Conservation (phyloP, 2,329 filamentous ascomycete genomes). For the Calonectria hawksworthii region DNA sequence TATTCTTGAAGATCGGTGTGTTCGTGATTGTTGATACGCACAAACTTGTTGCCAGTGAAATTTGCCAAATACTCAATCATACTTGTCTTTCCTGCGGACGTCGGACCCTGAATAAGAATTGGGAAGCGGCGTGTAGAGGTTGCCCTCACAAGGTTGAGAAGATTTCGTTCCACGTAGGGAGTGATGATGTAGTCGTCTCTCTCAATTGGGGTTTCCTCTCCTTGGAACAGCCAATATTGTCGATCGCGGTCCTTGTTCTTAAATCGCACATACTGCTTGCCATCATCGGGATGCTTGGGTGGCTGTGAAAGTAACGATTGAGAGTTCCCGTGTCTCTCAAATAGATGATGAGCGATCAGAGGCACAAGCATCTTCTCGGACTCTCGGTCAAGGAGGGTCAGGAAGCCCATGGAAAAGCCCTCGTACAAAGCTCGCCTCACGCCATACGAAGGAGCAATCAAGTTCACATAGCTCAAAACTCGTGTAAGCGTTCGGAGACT, state of each 20-base stretch:
- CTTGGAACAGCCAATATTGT: conserved; percentile 92
- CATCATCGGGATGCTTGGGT: conserved; percentile 83
- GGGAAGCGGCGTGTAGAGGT: conserved; percentile 94
- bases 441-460: conserved; percentile 87
- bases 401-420: conserved; percentile 97
- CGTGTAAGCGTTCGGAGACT: conserved; percentile 94
- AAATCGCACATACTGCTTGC: conserved; percentile 84
- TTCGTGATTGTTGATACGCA: conserved; percentile 99
- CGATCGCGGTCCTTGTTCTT: conserved; percentile 73
- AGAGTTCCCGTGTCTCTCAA: conserved; percentile 76
- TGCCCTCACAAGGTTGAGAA: conserved; percentile 93
- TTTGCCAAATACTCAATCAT: conserved; percentile 99
- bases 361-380: conserved; percentile 86
- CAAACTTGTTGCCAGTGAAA: conserved; percentile 95
- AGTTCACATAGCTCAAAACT: conserved; percentile 87
- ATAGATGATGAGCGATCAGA: conserved; percentile 84
- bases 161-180: conserved; percentile 92
- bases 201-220: conserved; percentile 72
- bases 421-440: conserved; percentile 90
- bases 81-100: conserved; percentile 97
- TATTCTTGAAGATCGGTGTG: conserved; percentile 99
- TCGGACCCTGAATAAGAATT: conserved; percentile 95
- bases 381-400: conserved; percentile 86
- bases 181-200: conserved; percentile 96
- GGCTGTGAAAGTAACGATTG: conserved; percentile 83